phyloP scores from a whole-genome alignment of 2,329 filamentous ascomycete species.

The Cadophora sp. region DNA sequence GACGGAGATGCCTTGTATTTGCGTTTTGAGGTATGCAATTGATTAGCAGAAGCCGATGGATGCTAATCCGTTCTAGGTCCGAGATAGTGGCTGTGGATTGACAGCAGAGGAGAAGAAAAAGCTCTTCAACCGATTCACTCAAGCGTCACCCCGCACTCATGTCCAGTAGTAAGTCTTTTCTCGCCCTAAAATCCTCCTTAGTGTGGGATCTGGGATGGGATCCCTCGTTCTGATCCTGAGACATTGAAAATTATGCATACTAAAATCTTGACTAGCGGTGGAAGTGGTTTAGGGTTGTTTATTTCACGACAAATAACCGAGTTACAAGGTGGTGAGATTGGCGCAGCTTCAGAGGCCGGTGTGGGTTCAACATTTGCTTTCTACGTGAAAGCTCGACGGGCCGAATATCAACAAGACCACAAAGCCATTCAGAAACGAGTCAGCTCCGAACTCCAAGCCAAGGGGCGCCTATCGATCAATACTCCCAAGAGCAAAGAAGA shows the following conservation, averaged over 20 bases:
- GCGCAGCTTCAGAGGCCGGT: constrained; percentile 69
- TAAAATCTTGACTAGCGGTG: too few relatives aligned
- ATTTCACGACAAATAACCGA: constrained; percentile 80
- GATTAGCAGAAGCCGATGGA: not conserved
- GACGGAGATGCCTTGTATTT: constrained; percentile 63
- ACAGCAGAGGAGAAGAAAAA: constrained; percentile 72
- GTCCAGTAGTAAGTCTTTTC: too few relatives aligned
- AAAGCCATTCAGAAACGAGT: constrained; percentile 21
- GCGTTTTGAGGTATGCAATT: constrained; percentile 3
- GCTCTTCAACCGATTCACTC: constrained; percentile 80
- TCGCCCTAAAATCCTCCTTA: too few relatives aligned
- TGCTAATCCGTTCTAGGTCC: constrained; percentile 52
- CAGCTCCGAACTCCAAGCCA: constrained; percentile 28
- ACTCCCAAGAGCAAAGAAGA: constrained; percentile 7
- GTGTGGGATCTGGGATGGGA: too few relatives aligned
- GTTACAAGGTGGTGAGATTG: constrained; percentile 80
- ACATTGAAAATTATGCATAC: too few relatives aligned
- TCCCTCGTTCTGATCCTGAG: too few relatives aligned
- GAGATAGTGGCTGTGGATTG: constrained; percentile 77
- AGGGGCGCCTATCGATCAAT: constrained; percentile 30
- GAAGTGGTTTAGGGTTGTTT: constrained; percentile 78
- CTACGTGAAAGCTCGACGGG: constrained; percentile 64
- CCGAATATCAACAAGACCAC: constrained; percentile 31
- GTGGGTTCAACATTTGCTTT: constrained; percentile 77
- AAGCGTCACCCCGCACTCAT: constrained; percentile 77